phyloP scores from a whole-genome alignment of 2,329 filamentous ascomycete genomes.

The Neonectria punicea region DNA sequence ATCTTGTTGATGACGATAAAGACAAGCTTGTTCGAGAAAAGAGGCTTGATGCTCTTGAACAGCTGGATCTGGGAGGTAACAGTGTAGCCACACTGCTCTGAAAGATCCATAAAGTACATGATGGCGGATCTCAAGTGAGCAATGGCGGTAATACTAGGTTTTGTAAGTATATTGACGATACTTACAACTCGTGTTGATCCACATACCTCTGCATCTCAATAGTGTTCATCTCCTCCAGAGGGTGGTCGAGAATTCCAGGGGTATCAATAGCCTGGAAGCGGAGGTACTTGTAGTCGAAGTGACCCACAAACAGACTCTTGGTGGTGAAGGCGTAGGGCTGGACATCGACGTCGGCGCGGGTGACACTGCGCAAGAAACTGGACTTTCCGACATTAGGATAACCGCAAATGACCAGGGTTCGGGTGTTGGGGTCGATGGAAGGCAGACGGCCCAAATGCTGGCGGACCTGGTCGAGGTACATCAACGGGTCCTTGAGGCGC shows the following conservation, averaged over 20 bases:
- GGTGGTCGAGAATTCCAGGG: slow-evolving; percentile 97
- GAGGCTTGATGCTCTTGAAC: slow-evolving; percentile 95
- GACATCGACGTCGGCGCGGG: slow-evolving; percentile 93
- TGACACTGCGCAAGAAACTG: slow-evolving; percentile 92
- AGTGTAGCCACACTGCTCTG: slow-evolving; percentile 95
- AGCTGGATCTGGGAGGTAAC: slow-evolving; percentile 92
- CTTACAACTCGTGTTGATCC: background rate
- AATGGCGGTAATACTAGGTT: slow-evolving; percentile 86
- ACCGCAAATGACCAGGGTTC: slow-evolving; percentile 94
- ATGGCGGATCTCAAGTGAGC: slow-evolving; percentile 95
- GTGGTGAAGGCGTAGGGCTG: slow-evolving; percentile 99
- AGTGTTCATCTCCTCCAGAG: slow-evolving; percentile 99
- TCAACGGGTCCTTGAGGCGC: slow-evolving; percentile 90
- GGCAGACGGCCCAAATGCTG: slow-evolving; percentile 98
- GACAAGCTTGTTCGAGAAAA: slow-evolving; percentile 97
- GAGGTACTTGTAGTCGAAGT: slow-evolving; percentile 89
- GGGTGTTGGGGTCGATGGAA: slow-evolving; percentile 97
- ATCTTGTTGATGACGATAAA: slow-evolving; percentile 99
- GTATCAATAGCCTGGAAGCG: slow-evolving; percentile 87
- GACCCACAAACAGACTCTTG: slow-evolving; percentile 95
- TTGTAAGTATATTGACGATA: slow-evolving; percentile 3
- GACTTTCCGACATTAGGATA: slow-evolving; percentile 99
- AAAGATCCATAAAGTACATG: slow-evolving; percentile 97
- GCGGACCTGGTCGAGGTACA: slow-evolving; percentile 91
- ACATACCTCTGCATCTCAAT: slow-evolving; percentile 88